Percentiles rank a stretch among this genome's conserved stretches.
These are phyloP conservation scores for Earliella scabrosa DNA, from an alignment of 1,284 basidiomycete genomes.

Conservation along the genomic window DNA sequence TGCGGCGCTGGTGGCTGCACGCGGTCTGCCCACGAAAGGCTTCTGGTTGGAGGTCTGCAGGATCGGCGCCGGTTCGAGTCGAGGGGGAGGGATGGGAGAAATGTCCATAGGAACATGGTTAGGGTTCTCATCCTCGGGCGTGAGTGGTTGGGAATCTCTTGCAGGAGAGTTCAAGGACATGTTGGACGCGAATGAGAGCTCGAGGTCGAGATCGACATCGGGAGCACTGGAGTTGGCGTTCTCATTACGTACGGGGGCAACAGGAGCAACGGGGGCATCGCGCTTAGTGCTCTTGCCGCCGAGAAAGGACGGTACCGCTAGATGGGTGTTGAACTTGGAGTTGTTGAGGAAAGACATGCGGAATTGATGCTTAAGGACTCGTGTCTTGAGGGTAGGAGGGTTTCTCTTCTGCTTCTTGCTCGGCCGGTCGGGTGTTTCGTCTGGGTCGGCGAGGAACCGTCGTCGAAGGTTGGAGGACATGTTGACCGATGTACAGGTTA, in stretches of 20 bases:
- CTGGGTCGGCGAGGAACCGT: conserved; percentile 29
- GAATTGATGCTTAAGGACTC: conserved; percentile 23
- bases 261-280: too few relatives aligned
- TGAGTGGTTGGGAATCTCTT: conserved; percentile 45
- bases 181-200: conserved; percentile 79
- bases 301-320: conserved; percentile 54
- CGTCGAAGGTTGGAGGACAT: conserved; percentile 21
- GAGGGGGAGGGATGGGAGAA: conserved; percentile 61
- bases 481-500: conserved; percentile 13
- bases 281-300: conserved; percentile 51
- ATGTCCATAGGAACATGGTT: conserved; percentile 73
- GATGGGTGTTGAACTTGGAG: conserved; percentile 44
- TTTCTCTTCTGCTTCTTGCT: conserved; percentile 52
- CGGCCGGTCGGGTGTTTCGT: conserved; percentile 30
- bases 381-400: conserved; percentile 26
- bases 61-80: conserved; percentile 22
- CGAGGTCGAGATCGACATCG: conserved; percentile 66
- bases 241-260: conserved; percentile 51
- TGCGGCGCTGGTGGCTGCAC: conserved; percentile 46
- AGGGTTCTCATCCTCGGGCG: conserved; percentile 49
- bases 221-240: conserved; percentile 56
- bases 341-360: conserved; percentile 31
- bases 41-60: conserved; percentile 6
- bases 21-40: conserved; percentile 18
- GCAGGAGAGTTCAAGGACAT: conserved; percentile 77